phyloP scores from a whole-genome alignment of 108 stramenopile species.

The Aurantiochytrium sp. region DNA sequence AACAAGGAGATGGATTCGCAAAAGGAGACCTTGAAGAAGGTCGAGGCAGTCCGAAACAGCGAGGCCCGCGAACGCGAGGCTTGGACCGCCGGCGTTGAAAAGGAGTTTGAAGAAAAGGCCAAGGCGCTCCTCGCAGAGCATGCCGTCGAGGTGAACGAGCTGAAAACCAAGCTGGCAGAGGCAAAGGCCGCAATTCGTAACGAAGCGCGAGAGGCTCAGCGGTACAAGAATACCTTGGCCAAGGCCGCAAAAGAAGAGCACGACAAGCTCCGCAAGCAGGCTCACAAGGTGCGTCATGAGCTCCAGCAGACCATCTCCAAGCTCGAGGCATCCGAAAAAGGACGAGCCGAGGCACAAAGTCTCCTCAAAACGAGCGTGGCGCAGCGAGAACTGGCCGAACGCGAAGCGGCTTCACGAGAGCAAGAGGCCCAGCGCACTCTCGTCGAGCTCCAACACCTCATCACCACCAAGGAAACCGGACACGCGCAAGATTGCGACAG shows the following conservation, averaged over 20 bases:
- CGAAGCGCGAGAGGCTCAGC: neutral
- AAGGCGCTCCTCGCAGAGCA: neutral
- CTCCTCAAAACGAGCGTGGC: neutral
- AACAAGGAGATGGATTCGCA: neutral
- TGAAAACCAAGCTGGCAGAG: neutral
- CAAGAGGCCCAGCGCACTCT: neutral
- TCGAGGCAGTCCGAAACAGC: neutral
- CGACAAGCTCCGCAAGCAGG: neutral
- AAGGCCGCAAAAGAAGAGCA: slow-evolving; percentile 9
- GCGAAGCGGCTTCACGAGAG: neutral
- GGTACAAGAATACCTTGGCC: neutral
- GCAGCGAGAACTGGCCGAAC: neutral
- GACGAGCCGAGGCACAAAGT: neutral
- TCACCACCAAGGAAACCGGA: neutral
- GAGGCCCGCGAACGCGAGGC: neutral
- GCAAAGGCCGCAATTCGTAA: neutral
- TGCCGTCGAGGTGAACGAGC: neutral
- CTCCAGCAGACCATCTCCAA: neutral
- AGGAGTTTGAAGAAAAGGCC: neutral
- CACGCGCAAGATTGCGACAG: neutral
- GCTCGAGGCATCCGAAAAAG: neutral
- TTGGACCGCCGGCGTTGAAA: neutral
- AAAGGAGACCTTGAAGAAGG: neutral
- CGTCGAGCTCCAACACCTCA: neutral
- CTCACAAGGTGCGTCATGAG: neutral